phyloP scores from a whole-genome alignment of 2,329 filamentous ascomycete genomes.

The Myriosclerotinia curreyana region DNA sequence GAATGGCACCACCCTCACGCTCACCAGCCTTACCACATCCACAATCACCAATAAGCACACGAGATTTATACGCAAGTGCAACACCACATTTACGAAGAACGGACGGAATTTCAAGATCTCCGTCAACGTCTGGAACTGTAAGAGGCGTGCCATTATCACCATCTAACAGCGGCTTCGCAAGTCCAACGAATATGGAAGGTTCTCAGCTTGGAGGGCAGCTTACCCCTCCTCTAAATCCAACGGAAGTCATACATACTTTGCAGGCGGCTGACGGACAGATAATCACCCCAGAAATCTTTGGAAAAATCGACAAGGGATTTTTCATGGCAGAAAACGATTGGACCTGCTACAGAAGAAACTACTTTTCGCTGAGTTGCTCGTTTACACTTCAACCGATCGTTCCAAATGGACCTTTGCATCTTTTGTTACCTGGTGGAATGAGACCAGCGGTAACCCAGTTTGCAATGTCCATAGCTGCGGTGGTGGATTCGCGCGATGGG shows the following conservation, averaged over 20 bases:
- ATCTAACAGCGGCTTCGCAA: constrained; percentile 38
- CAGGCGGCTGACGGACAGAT: constrained; percentile 48
- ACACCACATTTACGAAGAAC: constrained; percentile 36
- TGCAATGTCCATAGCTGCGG: constrained; percentile 64
- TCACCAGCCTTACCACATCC: constrained; percentile 38
- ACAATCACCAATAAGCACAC: constrained; percentile 35
- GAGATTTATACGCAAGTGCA: constrained; percentile 38
- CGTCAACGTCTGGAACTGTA: constrained; percentile 33
- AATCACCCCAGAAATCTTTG: constrained; percentile 60
- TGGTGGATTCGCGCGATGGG: constrained; percentile 59
- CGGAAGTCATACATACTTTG: constrained; percentile 47
- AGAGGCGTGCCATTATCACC: constrained; percentile 39
- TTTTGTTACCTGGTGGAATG: constrained; percentile 31
- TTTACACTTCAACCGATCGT: constrained; percentile 54
- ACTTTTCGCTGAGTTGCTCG: constrained; percentile 65
- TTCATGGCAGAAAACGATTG: constrained; percentile 64
- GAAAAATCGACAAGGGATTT: constrained; percentile 69
- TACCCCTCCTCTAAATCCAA: constrained; percentile 41
- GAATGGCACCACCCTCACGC: constrained; percentile 38
- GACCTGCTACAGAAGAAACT: constrained; percentile 73
- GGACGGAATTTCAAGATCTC: constrained; percentile 38
- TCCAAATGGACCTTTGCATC: constrained; percentile 44
- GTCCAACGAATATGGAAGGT: constrained; percentile 39
- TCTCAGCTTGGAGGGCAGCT: constrained; percentile 28
- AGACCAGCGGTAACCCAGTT: constrained; percentile 52